Evolutionary conservation across 768 basidiomycete genomes (phyloP).

Genomic region (Podaxis sp.): DNA sequence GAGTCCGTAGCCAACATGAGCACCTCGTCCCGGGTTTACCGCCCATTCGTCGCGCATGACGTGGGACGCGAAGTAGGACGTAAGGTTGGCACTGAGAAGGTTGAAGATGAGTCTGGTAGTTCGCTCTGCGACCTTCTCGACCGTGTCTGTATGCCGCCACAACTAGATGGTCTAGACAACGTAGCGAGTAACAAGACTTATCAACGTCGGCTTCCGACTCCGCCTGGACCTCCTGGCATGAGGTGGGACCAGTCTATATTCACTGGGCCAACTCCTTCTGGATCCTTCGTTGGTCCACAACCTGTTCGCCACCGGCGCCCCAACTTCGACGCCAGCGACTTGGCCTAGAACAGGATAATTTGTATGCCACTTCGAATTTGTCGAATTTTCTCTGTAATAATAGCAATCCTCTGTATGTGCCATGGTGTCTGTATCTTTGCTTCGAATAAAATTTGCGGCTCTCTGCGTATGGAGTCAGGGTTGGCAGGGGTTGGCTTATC

Average conservation of each 20-base stretch:
- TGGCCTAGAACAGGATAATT: not conserved
- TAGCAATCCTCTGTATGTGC: not conserved
- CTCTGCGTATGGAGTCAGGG: not conserved
- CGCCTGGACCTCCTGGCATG: slow-evolving; percentile 9
- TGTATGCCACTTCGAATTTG: not conserved
- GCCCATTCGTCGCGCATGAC: not conserved
- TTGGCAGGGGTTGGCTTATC: not conserved
- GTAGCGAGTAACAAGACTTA: not conserved
- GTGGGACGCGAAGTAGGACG: not conserved
- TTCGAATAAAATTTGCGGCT: not conserved
- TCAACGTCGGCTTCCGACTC: slow-evolving; percentile 9
- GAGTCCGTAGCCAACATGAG: not conserved
- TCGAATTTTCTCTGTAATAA: not conserved
- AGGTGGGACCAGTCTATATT: not conserved
- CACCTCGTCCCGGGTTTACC: slow-evolving; percentile 4
- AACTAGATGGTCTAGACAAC: not conserved
- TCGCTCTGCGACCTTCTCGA: not conserved
- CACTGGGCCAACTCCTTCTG: not conserved
- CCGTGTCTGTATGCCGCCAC: not conserved
- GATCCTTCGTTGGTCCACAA: not conserved
- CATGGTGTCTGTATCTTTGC: not conserved
- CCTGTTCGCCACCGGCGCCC: not conserved
- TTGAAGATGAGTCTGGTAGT: not conserved
- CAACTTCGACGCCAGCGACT: not conserved
- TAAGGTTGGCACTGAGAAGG: not conserved